Evolutionary conservation across 2,329 filamentous ascomycete genomes (phyloP).

Genomic region (Xylaria sp.): DNA sequence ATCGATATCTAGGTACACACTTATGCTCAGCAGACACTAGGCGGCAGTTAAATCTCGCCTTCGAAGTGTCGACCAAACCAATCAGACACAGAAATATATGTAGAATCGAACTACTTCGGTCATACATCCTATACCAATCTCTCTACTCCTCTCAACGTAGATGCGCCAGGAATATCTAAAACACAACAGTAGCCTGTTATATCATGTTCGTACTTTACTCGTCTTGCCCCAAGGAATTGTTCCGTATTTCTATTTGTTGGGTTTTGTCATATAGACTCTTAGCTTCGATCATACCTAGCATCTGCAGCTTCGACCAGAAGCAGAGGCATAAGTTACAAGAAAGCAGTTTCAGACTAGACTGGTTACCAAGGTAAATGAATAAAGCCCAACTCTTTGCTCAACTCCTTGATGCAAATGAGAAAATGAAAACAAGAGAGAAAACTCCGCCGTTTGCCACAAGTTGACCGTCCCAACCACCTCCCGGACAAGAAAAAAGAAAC

Average conservation of each 20-base stretch:
- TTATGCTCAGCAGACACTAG: too few species aligned
- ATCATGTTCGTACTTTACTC: not conserved
- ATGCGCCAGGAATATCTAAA: too few species aligned
- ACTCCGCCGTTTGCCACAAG: slow-evolving; percentile 31
- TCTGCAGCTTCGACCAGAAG: not conserved
- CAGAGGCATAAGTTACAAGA: not conserved
- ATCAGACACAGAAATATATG: too few species aligned
- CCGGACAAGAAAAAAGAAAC: slow-evolving; percentile 18
- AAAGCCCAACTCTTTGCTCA: slow-evolving; percentile 37
- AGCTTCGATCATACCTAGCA: not conserved
- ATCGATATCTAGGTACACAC: too few species aligned
- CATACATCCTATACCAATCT: too few species aligned
- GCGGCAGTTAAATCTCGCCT: too few species aligned
- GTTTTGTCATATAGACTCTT: not conserved
- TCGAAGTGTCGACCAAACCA: too few species aligned
- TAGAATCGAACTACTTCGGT: too few species aligned
- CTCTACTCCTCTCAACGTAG: too few species aligned
- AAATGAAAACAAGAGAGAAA: slow-evolving; percentile 8
- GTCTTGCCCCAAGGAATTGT: not conserved
- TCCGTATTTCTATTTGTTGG: slow-evolving; percentile 27
- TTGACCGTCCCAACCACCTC: slow-evolving; percentile 30
- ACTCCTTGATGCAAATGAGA: slow-evolving; percentile 41
- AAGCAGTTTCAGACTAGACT: slow-evolving; percentile 13
- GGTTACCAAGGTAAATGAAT: slow-evolving; percentile 12
- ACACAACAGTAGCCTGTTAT: too few species aligned